Conservation (phyloP, 2,329 filamentous ascomycete species). For the Fusarium sp. region DNA sequence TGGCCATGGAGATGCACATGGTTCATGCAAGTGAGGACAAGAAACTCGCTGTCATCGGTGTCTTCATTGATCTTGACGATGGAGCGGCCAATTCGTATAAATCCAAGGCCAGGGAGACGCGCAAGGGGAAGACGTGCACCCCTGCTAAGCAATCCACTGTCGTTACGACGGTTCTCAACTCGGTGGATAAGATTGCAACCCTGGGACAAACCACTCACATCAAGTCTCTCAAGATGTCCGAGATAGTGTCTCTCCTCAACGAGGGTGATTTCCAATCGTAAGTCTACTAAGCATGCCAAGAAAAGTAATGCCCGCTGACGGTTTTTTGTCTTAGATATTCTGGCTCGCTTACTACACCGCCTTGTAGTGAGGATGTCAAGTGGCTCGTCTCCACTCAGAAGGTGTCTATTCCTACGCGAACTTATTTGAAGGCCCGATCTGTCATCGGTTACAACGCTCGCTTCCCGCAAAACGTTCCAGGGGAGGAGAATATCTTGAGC, state of each 20-base stretch:
- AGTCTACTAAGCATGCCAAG: conserved; percentile 16
- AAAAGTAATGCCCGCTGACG: conserved; percentile 14
- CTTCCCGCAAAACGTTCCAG: conserved; percentile 63
- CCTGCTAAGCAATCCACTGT: conserved; percentile 41
- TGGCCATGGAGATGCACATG: conserved; percentile 49
- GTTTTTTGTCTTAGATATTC: conserved; percentile 53
- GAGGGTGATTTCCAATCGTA: conserved; percentile 47
- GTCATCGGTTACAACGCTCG: conserved; percentile 68
- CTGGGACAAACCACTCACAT: conserved; percentile 54
- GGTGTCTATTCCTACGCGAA: conserved; percentile 59
- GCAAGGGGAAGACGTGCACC: neutral
- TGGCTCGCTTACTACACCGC: conserved; percentile 72
- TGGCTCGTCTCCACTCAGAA: conserved; percentile 64
- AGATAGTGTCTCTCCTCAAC: conserved; percentile 48
- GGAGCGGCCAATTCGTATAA: neutral
- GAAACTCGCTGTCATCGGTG: conserved; percentile 47
- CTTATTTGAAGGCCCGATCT: conserved; percentile 63
- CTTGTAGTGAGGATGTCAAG: conserved; percentile 67
- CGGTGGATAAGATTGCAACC: conserved; percentile 50
- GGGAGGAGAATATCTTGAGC: conserved; percentile 49
- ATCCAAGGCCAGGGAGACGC: neutral
- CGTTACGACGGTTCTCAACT: conserved; percentile 52
- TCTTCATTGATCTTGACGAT: conserved; percentile 43
- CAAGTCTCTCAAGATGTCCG: conserved; percentile 56
- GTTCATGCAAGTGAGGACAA: conserved; percentile 40